Conservation (phyloP, 2,329 filamentous ascomycete species). For the Aspergillus piperis region DNA sequence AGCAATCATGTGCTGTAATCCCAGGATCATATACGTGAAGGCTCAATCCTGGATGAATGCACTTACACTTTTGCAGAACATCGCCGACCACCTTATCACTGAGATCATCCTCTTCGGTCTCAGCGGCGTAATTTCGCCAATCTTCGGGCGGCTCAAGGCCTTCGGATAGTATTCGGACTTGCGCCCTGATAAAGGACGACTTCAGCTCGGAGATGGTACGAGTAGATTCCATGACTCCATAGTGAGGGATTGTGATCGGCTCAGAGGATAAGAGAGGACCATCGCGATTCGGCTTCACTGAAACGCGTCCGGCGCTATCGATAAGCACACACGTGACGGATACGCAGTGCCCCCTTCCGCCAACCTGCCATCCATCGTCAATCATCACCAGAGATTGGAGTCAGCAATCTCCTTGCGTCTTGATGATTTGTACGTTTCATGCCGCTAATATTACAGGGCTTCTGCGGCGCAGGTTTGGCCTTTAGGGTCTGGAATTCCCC, state of each 20-base stretch:
- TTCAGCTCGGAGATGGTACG: conserved; percentile 55
- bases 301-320: conserved; percentile 15
- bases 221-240: conserved; percentile 40
- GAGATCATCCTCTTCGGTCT: conserved; percentile 48
- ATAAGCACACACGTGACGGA: conserved; percentile 20
- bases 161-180: conserved; percentile 55
- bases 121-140: conserved; percentile 47
- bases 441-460: neutral
- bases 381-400: neutral
- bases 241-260: conserved; percentile 11
- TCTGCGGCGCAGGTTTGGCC: neutral
- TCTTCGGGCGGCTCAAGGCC: conserved; percentile 50
- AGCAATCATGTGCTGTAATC: neutral
- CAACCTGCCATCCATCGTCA: neutral
- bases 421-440: neutral
- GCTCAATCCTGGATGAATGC: neutral
- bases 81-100: conserved; percentile 53
- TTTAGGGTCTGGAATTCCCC: neutral
- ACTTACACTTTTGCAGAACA: conserved; percentile 53
- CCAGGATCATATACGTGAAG: too few species aligned
- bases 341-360: neutral
- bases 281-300: neutral
- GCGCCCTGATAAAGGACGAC: conserved; percentile 52
- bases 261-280: neutral
- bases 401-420: neutral